These are phyloP conservation scores for Dactylellina haptotyla DNA, from an alignment of 2,329 filamentous ascomycete species.

Conservation along the genomic window DNA sequence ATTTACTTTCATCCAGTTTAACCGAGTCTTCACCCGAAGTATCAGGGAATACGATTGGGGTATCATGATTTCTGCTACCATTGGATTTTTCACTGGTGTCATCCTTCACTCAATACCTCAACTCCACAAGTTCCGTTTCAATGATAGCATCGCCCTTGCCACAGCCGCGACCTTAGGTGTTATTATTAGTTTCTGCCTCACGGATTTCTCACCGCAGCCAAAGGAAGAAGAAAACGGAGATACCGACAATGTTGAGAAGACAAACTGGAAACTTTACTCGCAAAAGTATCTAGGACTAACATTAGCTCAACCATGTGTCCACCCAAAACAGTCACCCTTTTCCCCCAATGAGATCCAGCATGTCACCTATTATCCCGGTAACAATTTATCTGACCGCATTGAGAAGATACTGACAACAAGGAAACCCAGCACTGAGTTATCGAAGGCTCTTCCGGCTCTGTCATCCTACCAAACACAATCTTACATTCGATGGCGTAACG, in stretches of 20 bases:
- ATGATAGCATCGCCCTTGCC: slow-evolving; percentile 60
- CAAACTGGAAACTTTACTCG: slow-evolving; percentile 56
- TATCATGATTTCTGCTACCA: slow-evolving; percentile 59
- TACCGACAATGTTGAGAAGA: slow-evolving; percentile 47
- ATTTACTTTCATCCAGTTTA: slow-evolving; percentile 58
- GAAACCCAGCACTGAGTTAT: slow-evolving; percentile 39
- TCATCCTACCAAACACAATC: slow-evolving; percentile 40
- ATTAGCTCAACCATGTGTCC: slow-evolving; percentile 14
- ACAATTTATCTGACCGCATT: slow-evolving; percentile 35
- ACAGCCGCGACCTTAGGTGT: slow-evolving; percentile 60
- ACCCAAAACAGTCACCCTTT: slow-evolving; percentile 10
- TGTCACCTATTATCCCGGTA: slow-evolving; percentile 35
- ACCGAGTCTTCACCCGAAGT: slow-evolving; percentile 62
- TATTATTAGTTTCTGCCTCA: slow-evolving; percentile 57
- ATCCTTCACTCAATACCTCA: slow-evolving; percentile 59
- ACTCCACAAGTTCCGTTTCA: slow-evolving; percentile 58
- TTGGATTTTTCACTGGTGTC: slow-evolving; percentile 60
- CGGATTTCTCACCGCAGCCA: slow-evolving; percentile 50
- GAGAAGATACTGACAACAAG: slow-evolving; percentile 31
- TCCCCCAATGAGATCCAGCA: slow-evolving; percentile 28
- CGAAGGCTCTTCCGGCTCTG: slow-evolving; percentile 40
- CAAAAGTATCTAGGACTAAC: slow-evolving; percentile 54
- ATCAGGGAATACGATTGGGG: slow-evolving; percentile 60
- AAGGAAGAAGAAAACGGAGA: slow-evolving; percentile 30
- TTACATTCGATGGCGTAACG: slow-evolving; percentile 40